Evolutionary conservation across 371 early-diverging fungal genomes (phyloP).

Genomic region (Mucor racemosus): DNA sequence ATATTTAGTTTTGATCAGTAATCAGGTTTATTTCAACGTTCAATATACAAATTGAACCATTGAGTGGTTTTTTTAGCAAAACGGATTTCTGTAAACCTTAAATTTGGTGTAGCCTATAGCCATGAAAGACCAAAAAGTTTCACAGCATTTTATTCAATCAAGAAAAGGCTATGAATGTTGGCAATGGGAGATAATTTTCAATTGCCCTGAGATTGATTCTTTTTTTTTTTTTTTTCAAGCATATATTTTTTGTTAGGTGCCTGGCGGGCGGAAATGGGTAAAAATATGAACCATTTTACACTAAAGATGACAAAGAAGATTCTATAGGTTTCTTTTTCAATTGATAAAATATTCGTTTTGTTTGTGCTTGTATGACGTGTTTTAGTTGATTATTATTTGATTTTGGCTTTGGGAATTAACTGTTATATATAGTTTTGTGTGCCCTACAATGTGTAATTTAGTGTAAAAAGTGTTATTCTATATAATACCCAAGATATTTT

Average conservation of each 20-base stretch:
- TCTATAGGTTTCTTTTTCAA: background rate
- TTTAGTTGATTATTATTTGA: background rate
- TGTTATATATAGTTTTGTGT: conserved; percentile 5
- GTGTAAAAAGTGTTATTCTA: background rate
- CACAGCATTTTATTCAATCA: background rate
- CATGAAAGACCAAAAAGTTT: background rate
- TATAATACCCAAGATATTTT: background rate
- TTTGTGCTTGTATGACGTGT: conserved; percentile 16
- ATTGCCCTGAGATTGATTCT: background rate
- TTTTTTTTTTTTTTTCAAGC: too few species aligned
- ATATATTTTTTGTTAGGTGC: too few species aligned
- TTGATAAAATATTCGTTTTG: background rate
- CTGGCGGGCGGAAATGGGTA: background rate
- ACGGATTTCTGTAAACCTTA: conserved; percentile 19
- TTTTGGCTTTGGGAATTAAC: conserved; percentile 1
- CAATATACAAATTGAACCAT: too few species aligned
- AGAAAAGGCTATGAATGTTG: too few species aligned
- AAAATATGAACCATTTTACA: background rate
- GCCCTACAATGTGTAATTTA: background rate
- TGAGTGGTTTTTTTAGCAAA: background rate
- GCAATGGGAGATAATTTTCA: background rate
- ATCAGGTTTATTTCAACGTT: too few species aligned
- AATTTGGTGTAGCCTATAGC: conserved; percentile 13
- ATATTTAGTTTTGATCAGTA: too few species aligned
- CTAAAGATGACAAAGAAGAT: conserved; percentile 1